Conservation (phyloP, 306 rosid genomes). For the Ormosia emarginata region DNA sequence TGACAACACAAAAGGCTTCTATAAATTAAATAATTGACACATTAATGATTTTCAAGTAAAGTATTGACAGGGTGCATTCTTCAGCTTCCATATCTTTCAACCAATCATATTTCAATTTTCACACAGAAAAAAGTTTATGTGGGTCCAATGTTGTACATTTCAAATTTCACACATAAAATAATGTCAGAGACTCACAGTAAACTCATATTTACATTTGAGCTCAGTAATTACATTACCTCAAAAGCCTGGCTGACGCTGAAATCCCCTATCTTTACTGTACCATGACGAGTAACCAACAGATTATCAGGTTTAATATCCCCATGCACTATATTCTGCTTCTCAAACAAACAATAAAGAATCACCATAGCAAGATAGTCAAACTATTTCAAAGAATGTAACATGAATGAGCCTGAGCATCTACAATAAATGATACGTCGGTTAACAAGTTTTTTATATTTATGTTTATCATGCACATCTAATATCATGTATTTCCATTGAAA, state of each 20-base stretch:
- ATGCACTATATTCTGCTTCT: conserved; percentile 83
- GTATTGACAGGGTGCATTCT: background rate
- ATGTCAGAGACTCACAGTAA: background rate
- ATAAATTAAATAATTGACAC: background rate
- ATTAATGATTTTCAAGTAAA: background rate
- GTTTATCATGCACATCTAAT: background rate
- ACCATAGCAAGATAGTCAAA: conserved; percentile 2
- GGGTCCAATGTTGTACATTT: background rate
- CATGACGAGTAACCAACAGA: conserved; percentile 66
- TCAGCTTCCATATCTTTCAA: background rate
- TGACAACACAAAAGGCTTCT: background rate
- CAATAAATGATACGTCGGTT: background rate
- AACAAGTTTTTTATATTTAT: background rate
- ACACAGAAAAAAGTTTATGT: background rate
- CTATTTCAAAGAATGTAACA: background rate
- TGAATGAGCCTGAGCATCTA: background rate
- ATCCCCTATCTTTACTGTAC: conserved; percentile 93
- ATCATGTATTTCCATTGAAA: background rate
- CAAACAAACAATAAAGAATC: conserved; percentile 18
- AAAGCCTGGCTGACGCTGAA: conserved; percentile 99
- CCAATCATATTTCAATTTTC: conserved; percentile 5
- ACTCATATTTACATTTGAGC: conserved; percentile 7
- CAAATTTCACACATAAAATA: background rate
- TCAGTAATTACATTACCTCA: conserved; percentile 58
- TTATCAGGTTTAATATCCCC: conserved; percentile 98